Evolutionary conservation across 805 yeast genomes (phyloP).

Genomic region (Wickerhamiella domercqiae): DNA sequence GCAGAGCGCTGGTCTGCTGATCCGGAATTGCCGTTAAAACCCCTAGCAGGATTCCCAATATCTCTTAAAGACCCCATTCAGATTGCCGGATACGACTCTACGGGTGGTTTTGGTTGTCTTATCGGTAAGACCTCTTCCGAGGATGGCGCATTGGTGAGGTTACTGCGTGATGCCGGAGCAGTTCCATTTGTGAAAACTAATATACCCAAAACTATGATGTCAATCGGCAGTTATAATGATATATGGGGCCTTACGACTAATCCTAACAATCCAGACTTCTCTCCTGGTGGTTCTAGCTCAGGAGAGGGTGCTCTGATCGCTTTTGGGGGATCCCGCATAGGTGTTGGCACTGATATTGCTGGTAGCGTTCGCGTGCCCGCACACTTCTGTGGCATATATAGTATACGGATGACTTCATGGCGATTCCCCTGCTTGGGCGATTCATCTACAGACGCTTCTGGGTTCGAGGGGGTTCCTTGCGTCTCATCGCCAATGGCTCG

Average conservation of each 20-base stretch:
- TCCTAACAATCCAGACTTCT: constrained; percentile 32
- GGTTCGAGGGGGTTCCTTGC: constrained; percentile 32
- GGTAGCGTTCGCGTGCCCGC: constrained; percentile 44
- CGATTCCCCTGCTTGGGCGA: constrained; percentile 32
- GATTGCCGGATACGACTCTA: constrained; percentile 36
- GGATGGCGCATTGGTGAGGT: constrained; percentile 29
- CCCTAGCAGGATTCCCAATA: constrained; percentile 49
- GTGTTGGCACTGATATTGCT: constrained; percentile 43
- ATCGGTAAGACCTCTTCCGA: constrained; percentile 28
- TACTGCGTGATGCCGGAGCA: constrained; percentile 38
- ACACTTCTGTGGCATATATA: constrained; percentile 36
- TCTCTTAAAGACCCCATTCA: constrained; percentile 45
- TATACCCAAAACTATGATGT: constrained; percentile 42
- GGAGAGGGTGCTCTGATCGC: constrained; percentile 38
- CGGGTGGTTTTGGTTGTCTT: constrained; percentile 33
- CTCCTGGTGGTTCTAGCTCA: constrained; percentile 41
- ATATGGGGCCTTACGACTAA: constrained; percentile 36
- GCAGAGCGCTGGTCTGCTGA: constrained; percentile 47
- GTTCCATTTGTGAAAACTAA: constrained; percentile 41
- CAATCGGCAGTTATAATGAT: constrained; percentile 40
- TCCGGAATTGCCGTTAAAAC: constrained; percentile 33
- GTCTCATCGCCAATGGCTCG: constrained; percentile 34
- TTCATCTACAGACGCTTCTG: constrained; percentile 5
- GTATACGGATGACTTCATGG: constrained; percentile 35
- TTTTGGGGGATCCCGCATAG: constrained; percentile 34